phyloP scores from a whole-genome alignment of 2,329 filamentous ascomycete species.

The Phialophora chinensis region DNA sequence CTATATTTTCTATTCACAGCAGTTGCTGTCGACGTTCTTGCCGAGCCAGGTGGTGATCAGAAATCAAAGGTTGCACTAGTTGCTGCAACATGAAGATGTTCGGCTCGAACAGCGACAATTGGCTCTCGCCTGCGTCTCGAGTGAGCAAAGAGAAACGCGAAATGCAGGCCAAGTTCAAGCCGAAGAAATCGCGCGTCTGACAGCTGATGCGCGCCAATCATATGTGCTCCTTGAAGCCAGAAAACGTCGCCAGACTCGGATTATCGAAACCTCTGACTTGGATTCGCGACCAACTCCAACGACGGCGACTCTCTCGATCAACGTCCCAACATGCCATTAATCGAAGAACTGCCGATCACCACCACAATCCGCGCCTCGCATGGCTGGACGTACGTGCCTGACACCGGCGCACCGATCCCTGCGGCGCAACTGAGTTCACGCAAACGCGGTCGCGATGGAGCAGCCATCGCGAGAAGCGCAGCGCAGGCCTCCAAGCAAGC shows the following conservation, averaged over 20 bases:
- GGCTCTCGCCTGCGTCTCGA: neutral
- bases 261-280: neutral
- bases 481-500: slow-evolving; percentile 71
- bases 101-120: slow-evolving; percentile 7
- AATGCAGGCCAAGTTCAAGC: neutral
- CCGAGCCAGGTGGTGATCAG: neutral
- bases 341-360: slow-evolving; percentile 76
- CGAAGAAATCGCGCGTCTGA: neutral
- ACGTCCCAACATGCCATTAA: slow-evolving; percentile 65
- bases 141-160: neutral
- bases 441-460: slow-evolving; percentile 65
- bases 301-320: neutral
- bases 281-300: neutral
- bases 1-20: neutral
- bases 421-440: slow-evolving; percentile 51
- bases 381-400: slow-evolving; percentile 91
- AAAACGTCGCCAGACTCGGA: neutral
- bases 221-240: neutral
- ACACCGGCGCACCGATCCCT: slow-evolving; percentile 66
- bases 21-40: slow-evolving; percentile 3
- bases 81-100: no score
- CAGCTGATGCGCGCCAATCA: neutral
- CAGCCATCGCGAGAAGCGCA: slow-evolving; percentile 41
- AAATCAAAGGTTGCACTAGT: neutral
- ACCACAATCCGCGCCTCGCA: slow-evolving; percentile 68